Evolutionary conservation across 2,329 filamentous ascomycete species (phyloP).

Genomic region (Nectriaceae sp.): DNA sequence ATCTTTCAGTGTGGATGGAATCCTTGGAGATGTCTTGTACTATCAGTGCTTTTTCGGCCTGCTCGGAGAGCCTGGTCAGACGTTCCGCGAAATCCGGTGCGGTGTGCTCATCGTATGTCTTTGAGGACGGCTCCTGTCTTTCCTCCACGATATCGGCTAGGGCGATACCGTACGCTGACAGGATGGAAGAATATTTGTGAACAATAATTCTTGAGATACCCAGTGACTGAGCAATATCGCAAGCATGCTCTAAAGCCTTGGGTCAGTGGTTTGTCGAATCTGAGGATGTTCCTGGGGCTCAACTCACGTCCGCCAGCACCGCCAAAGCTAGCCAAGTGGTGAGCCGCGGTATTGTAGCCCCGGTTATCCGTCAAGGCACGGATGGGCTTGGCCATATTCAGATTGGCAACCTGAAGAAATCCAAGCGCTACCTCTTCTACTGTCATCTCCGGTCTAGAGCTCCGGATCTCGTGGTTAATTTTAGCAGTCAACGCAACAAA

Average conservation of each 20-base stretch:
- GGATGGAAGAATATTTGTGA: constrained; percentile 40
- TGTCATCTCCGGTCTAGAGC: constrained; percentile 6
- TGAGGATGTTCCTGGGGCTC: too few species aligned
- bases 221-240: constrained; percentile 40
- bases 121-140: constrained; percentile 34
- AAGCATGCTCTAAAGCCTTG: constrained; percentile 42
- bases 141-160: constrained; percentile 42
- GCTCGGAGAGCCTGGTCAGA: neutral
- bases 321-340: constrained; percentile 50
- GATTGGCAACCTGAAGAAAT: constrained; percentile 73
- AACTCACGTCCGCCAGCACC: constrained; percentile 64
- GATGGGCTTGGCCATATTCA: constrained; percentile 75
- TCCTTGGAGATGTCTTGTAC: constrained; percentile 39
- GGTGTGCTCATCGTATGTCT: constrained; percentile 8
- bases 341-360: constrained; percentile 30
- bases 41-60: neutral
- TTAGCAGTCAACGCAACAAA: neutral
- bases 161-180: constrained; percentile 46
- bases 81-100: neutral
- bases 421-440: constrained; percentile 55
- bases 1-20: constrained; percentile 41
- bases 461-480: neutral
- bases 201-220: constrained; percentile 42
- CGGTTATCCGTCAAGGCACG: constrained; percentile 67
- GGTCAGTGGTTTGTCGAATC: too few species aligned